These are phyloP conservation scores for Globisporangium abappressorium DNA, from an alignment of 352 stramenopile species.

Conservation along the genomic window DNA sequence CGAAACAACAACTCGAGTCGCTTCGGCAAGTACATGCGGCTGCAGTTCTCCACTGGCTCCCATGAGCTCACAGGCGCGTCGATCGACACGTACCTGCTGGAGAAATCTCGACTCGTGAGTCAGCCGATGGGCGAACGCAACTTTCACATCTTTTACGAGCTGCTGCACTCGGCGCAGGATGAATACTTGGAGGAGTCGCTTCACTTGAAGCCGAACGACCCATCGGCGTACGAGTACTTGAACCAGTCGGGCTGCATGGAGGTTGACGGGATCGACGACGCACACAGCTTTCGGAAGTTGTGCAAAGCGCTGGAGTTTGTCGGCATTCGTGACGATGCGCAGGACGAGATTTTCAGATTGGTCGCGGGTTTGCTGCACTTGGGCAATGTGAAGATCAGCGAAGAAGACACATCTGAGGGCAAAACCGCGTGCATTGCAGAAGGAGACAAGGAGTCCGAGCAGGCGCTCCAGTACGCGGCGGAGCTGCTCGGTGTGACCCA, in stretches of 20 bases:
- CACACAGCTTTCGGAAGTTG: slow-evolving; percentile 60
- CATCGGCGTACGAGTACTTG: slow-evolving; percentile 66
- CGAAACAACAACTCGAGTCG: slow-evolving; percentile 91
- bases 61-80: slow-evolving; percentile 77
- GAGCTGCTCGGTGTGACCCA: slow-evolving; percentile 66
- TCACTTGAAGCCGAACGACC: slow-evolving; percentile 50
- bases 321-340: slow-evolving; percentile 57
- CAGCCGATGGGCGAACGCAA: slow-evolving; percentile 78
- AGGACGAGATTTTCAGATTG: slow-evolving; percentile 73
- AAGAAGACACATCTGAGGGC: slow-evolving; percentile 70
- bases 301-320: slow-evolving; percentile 69
- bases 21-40: slow-evolving; percentile 91
- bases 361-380: slow-evolving; percentile 75
- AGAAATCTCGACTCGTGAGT: slow-evolving; percentile 82
- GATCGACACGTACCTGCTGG: slow-evolving; percentile 81
- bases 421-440: slow-evolving; percentile 62
- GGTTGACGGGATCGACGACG: slow-evolving; percentile 71
- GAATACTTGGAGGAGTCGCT: slow-evolving; percentile 47
- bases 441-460: slow-evolving; percentile 44
- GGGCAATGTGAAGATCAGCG: slow-evolving; percentile 71
- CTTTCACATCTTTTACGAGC: slow-evolving; percentile 87
- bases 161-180: slow-evolving; percentile 58
- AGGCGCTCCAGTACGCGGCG: slow-evolving; percentile 41
- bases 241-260: slow-evolving; percentile 77
- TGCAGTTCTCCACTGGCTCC: slow-evolving; percentile 67